Percentiles rank a stretch among this genome's conserved stretches.
Evolutionary conservation across 2,329 filamentous ascomycete genomes (phyloP).

Genomic region (Diplodia mutila): DNA sequence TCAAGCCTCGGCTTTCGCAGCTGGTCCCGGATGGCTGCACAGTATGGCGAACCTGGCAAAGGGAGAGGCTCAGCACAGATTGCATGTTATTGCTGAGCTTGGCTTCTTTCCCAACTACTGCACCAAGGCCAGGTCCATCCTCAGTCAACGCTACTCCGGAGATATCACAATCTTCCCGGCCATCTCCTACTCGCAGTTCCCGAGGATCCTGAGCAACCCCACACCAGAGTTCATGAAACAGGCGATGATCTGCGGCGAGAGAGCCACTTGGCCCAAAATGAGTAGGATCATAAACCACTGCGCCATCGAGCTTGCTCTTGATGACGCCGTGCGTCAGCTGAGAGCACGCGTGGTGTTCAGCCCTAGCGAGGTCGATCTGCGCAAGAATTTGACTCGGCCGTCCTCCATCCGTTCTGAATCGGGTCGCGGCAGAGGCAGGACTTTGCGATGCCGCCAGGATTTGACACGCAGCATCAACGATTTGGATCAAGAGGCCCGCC

Average conservation of each 20-base stretch:
- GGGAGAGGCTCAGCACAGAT: constrained; percentile 77
- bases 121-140: constrained; percentile 76
- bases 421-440: constrained; percentile 18
- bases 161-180: constrained; percentile 93
- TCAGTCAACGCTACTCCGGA: constrained; percentile 89
- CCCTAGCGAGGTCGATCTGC: constrained; percentile 58
- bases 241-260: constrained; percentile 76
- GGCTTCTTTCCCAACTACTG: constrained; percentile 78
- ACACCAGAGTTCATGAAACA: constrained; percentile 83
- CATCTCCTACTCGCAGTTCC: constrained; percentile 73
- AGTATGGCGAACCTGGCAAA: constrained; percentile 73
- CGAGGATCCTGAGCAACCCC: constrained; percentile 80
- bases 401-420: constrained; percentile 22
- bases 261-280: constrained; percentile 89
- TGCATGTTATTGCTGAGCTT: constrained; percentile 79
- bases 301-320: constrained; percentile 83
- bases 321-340: constrained; percentile 71
- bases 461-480: constrained; percentile 19
- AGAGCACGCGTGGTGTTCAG: constrained; percentile 71
- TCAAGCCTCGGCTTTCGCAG: constrained; percentile 39
- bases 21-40: constrained; percentile 63
- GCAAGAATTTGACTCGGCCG: constrained; percentile 35
- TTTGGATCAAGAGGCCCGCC: constrained; percentile 1
- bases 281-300: constrained; percentile 84
- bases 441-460: not conserved